Conservation (phyloP, 495 filamentous ascomycete genomes). For the Xylaria palmicola region DNA sequence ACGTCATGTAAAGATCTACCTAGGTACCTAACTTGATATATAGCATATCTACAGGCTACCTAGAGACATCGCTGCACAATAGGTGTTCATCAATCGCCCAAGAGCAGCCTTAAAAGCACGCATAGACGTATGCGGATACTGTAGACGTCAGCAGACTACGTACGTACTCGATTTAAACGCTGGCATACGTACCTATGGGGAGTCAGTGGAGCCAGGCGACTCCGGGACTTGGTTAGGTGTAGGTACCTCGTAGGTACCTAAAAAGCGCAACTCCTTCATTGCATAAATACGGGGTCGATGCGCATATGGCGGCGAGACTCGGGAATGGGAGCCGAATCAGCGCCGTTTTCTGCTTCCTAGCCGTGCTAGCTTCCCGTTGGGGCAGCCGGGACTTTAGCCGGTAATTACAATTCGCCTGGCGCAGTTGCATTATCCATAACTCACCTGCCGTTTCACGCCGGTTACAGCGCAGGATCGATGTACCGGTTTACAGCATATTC, state of each 20-base stretch:
- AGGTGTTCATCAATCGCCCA: not conserved
- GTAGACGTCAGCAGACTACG: no score
- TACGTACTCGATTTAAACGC: no score
- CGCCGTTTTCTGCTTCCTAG: conserved; percentile 1
- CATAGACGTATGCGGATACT: not conserved
- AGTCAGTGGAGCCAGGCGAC: no score
- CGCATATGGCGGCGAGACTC: conserved; percentile 9
- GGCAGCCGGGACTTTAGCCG: conserved; percentile 12
- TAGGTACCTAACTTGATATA: not conserved
- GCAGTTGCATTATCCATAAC: not conserved
- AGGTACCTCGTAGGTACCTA: not conserved
- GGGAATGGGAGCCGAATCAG: conserved; percentile 9
- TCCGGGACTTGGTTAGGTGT: no score
- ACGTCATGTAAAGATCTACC: not conserved
- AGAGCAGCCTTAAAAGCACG: no score
- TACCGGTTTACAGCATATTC: conserved; percentile 26
- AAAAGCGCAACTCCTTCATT: not conserved
- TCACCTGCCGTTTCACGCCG: not conserved
- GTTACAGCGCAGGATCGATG: not conserved
- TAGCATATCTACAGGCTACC: not conserved
- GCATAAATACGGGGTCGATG: not conserved
- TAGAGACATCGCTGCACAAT: no score
- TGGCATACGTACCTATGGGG: no score
- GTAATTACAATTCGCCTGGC: not conserved
- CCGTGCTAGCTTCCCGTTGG: conserved; percentile 1